Evolutionary conservation across 768 basidiomycete genomes (phyloP), one percentile per base, ranked within the genome.

Genomic region (Trametes sanguinea): DNA sequence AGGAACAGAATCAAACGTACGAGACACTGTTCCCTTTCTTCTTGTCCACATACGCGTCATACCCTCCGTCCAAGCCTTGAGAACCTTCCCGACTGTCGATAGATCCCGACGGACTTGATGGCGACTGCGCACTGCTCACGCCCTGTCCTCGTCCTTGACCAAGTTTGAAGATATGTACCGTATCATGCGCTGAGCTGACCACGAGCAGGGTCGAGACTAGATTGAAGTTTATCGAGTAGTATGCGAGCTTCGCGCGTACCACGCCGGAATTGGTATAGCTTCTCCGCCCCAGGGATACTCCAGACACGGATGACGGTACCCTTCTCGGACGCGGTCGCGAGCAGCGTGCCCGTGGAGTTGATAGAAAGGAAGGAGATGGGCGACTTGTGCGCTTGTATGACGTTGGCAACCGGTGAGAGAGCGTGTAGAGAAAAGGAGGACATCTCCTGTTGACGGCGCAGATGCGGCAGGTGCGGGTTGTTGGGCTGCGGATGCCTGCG

Each of bases 241-340:
- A 99, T 98, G 72, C 81, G 80, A 14, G 94, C 86, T 65, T 91
- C 92, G 33, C 94, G 81, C 43, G 91, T 93, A 6, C 97, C 97
- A 47, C 97, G 76, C 6, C 97, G 77, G 79, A 98, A 98, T 74
- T 99, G 95, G 75, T 95, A 95, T 51, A 98, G 72, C 75, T 95
- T 94, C 78, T 98, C 93, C 0, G 94, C 93, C 6, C 88, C 85
- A 0, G 97, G 96, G 13, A 97, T 80, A 50, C 85, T 85, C 84
- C 95, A 98, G 1, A 98, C 95, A 46, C 97, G 86, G 57, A 99
- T 96, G 65, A 98, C 94, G 6, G 97, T 99, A 13, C 97, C 97
- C 72, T 95, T 96, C 47, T 95, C 94, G 1, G 89, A 91, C 13
- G 94, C 88, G 6, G 96, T 95, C 22, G 96, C 97, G 44, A 99